phyloP scores from a whole-genome alignment of 164 flowering plant genomes.

The Paratinospora sagittata region DNA sequence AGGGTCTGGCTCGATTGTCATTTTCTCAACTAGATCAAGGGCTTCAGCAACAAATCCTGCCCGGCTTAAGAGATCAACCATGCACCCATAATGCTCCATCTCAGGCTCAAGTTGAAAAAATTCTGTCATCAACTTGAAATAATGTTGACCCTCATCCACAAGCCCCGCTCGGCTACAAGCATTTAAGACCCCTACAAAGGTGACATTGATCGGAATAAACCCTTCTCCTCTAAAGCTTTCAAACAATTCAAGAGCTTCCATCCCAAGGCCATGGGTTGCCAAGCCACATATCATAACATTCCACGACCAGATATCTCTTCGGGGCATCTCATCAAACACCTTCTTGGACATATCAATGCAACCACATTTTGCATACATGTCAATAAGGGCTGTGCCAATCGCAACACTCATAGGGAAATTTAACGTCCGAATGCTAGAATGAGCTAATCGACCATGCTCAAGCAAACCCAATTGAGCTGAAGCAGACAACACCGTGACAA shows the following conservation, averaged over 20 bases:
- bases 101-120: constrained; percentile 35
- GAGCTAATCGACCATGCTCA: too few species aligned
- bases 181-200: constrained; percentile 41
- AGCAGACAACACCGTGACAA: too few species aligned
- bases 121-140: constrained; percentile 37
- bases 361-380: constrained; percentile 46
- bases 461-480: too few species aligned
- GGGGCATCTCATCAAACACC: constrained; percentile 34
- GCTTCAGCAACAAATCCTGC: too few species aligned
- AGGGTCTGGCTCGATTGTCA: too few species aligned
- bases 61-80: constrained; percentile 56
- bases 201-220: constrained; percentile 31
- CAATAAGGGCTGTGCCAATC: constrained; percentile 36
- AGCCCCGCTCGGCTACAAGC: constrained; percentile 50
- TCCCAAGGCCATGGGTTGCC: too few species aligned
- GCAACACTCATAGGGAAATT: constrained; percentile 26
- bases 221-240: too few species aligned
- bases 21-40: too few species aligned
- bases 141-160: constrained; percentile 34
- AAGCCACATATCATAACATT: too few species aligned
- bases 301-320: too few species aligned
- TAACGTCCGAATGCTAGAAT: too few species aligned
- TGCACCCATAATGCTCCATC: constrained; percentile 60
- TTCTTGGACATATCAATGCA: constrained; percentile 29
- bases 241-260: too few species aligned